Base-by-base conservation (phyloP, 108 stramenopile species). In the Cyclotella sp. region DNA sequence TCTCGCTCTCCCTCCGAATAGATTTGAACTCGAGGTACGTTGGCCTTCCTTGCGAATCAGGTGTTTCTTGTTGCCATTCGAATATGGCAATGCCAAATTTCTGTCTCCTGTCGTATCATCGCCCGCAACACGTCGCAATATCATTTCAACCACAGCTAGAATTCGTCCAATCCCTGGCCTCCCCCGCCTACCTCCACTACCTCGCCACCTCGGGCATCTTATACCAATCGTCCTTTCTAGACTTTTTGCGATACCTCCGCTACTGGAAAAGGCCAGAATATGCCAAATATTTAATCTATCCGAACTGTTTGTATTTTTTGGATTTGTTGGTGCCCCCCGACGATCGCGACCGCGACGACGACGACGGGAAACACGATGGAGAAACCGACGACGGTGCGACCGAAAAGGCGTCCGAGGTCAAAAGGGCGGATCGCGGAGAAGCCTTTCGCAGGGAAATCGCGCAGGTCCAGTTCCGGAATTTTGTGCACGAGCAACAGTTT, bases 401-500 rank as follows among this genome's bases (percentile, higher is more conserved):
- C 2, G 45, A 55, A 10, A 55, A 77, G 28, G 41, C 34, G 15
- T 59, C 55, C 30, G 47, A 45, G 24, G 45, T 13, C 24, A 73
- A 52, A 27, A 39, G n/a, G 18, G 44, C 52, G 27, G 82, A 83
- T 16, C 80, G 74, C 29, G 88, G 91, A 61, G 88, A 91, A 34
- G 73, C 89, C 27, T 88, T 88, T 68, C 74, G 85, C 43, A 79
- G 85, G 54, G 95, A 96, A 81, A 83, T 93, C 79, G 86, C 83
- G 4, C 86, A 89, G 70, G 88, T 93, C 0, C 81, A 83, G 39
- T 96, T 92, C 80, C 81, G 93, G 54, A 90, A 94, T 64, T 94
- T 94, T 82, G 85, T 88, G 39, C 93, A 94, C 70, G 89, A 92
- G 67, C 93, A 94, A 61, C 93, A 94, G 82, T 94, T 91, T 74